Evolutionary conservation across 2,329 filamentous ascomycete species (phyloP), one percentile per base, ranked within the genome.

Genomic region (Phaeosphaeriaceae sp.): DNA sequence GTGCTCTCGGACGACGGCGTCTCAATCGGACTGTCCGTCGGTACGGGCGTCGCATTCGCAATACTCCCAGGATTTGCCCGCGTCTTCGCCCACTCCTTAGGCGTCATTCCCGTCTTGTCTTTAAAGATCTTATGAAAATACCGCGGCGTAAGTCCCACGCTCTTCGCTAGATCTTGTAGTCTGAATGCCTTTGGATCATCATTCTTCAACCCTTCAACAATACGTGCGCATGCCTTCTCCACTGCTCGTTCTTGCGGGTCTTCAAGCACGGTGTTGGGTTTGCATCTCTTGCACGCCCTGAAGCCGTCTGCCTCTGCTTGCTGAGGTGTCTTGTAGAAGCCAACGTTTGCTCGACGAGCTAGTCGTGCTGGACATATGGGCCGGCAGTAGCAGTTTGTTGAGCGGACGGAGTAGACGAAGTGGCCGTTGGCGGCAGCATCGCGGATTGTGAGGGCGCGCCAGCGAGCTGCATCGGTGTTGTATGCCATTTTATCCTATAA

Each of bases 291-390:
- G 75, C 87, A 89, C 0, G 86, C 77, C 23, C 86, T 79, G 67
- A 82, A 89, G 1, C 86, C 71, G 17, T 79, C 80, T 11, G 73
- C 69, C 63, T 81, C 79, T 1, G 88, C 88, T 28, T 83, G 78
- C 0, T 69, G 59, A 0, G 79, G 68, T 0, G 76, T 80, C 17
- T 80, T 70, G 73, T 82, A 87, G 74, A 88, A 90, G 30, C 78
- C 75, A 30, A 91, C 79, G 21, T 85, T 84, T 11, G 85, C 81
- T n/a, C 85, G 80, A 1, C 82, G 79, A 1, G 85, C 83, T 15
- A 91, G 82, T n/a, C 87, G 83, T 3, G 84, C 82, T 17, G 84
- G 83, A 70, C 88, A 90, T 21, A 82, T 86, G 1, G 87, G 86
- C 1, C 87, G 82, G 71, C 88, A 89, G 75, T 87, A 89, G 52